Percentiles rank a stretch among this genome's conserved stretches.
phyloP scores from a whole-genome alignment of 2,329 filamentous ascomycete species.

The Fusarium chlamydosporum region DNA sequence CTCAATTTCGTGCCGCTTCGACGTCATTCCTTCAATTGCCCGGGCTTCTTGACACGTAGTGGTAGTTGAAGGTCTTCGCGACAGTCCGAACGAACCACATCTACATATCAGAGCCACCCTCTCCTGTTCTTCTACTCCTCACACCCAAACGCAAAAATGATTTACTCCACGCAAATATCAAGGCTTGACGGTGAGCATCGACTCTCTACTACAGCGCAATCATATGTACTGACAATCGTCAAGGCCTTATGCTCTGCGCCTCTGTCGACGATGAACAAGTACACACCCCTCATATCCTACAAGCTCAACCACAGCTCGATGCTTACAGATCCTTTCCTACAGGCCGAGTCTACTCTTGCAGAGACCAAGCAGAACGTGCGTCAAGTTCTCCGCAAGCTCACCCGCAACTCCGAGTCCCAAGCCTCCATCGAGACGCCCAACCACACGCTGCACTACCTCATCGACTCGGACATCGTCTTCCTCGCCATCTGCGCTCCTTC shows the following conservation, averaged over 20 bases:
- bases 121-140: conserved; percentile 3
- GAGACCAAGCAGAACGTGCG: conserved; percentile 94
- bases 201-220: conserved; percentile 7
- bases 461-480: conserved; percentile 87
- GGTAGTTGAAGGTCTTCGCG: conserved; percentile 21
- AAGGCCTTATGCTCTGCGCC: conserved; percentile 94
- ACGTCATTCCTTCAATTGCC: conserved; percentile 35
- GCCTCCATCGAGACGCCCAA: conserved; percentile 88
- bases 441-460: conserved; percentile 92
- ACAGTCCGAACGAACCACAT: conserved; percentile 28
- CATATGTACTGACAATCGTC: conserved; percentile 37
- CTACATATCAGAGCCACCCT: conserved; percentile 14
- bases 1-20: conserved; percentile 23
- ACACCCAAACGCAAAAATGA: conserved; percentile 68
- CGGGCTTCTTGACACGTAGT: conserved; percentile 51
- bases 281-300: conserved; percentile 51
- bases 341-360: conserved; percentile 78
- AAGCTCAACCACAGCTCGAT: neutral
- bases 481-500: conserved; percentile 92
- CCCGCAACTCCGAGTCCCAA: conserved; percentile 89
- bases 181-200: conserved; percentile 81
- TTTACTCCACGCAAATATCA: conserved; percentile 93
- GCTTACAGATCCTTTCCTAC: conserved; percentile 6
- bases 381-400: conserved; percentile 88
- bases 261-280: conserved; percentile 93